Evolutionary conservation across 1,284 basidiomycete species (phyloP), one percentile per base, ranked within the genome.

Genomic region (Wallemia ichthyophaga): DNA sequence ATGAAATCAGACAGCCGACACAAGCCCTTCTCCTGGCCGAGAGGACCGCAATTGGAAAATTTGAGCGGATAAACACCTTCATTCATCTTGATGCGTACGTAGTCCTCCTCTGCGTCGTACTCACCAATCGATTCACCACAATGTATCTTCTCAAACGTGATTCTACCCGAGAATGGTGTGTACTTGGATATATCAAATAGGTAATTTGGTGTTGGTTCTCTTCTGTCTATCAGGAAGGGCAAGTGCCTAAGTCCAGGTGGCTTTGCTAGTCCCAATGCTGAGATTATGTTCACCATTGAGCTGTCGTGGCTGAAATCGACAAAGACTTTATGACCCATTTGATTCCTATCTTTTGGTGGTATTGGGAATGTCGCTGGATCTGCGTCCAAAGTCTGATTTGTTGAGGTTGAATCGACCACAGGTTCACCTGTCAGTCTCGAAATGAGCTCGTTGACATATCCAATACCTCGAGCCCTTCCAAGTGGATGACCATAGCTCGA

Each of bases 381-480:
- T 1, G 69, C 63, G 65, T 83, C 79, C 27, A 89, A 75, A 0
- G 85, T 89, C n/a, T 69, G 68, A 68, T 88, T 88, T 2, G 81
- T 83, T 64, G 82, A 81, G 0, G 85, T 87, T 59, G 72, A 65
- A 69, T 87, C 84, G 26, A 66, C 67, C 3, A 83, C 79, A 0
- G 76, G 73, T 17, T 69, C 67, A 15, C 73, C 72, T 0, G 78
- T 82, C 27, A 88, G 73, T n/a, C 85, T 77, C 0, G 84, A 82
- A 21, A 88, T 70, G 32, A 89, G 77, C 68, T 88, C 85, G 67
- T 86, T 86, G 64, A 84, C 71, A 66, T 81, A 88, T 2, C 85
- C 85, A 3, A 85, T 81, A 15, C 65, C 61, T 63, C 67, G 54
- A 82, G 82, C 67, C 83, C 82, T 1, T 83, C 77, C 1, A 72